Base-by-base conservation (phyloP, 2,329 filamentous ascomycete species). In the Fusarium sp. region DNA sequence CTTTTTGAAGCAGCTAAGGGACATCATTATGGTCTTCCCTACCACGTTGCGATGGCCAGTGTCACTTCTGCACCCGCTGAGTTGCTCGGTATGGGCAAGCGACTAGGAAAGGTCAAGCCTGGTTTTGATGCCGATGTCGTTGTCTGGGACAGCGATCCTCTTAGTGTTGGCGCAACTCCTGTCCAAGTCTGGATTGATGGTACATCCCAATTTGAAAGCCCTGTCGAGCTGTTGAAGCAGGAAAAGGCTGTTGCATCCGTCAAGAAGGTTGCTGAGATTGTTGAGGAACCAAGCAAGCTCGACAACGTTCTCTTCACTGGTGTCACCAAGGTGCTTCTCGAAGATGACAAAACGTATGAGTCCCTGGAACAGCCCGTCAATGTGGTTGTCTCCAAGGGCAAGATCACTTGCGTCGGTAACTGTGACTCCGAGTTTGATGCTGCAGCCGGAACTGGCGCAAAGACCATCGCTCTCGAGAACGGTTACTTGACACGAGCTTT, bases 101-200 rank as follows among this genome's bases (percentile, higher is more conserved):
- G 88, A 5, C 77, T 90, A 8, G 88, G 88, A 55, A 89, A 89
- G 74, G 77, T 89, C 57, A 89, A 89, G 79, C 81, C 86, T 5
- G 88, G 88, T 0, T 90, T 84, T 49, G 88, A 90, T 62, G 88
- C 87, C 45, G 88, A 90, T 62, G 73, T 90, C 30, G 88, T 85
- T 13, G 83, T 89, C 11, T 90, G 88, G 88, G 87, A 90, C 69
- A 87, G 85, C 43, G 87, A 90, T 63, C 88, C 88, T 30, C 78
- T 90, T 3, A 86, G 85, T 43, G 83, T 89, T 0, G 88, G 88
- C 2, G 88, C 88, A 1, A 79, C 86, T 1, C 88, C 88, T 0
- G 81, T 86, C 0, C 88, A 90, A 76, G 86, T 90, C 3, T 90
- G 87, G 85, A 90, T 90, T 60, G 88, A 90, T 58, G 88, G 88